A percentile compares a stretch with the other conserved stretches of the same genome.
phyloP scores from a whole-genome alignment of 2,329 filamentous ascomycete genomes.

The Bisporella sp. region DNA sequence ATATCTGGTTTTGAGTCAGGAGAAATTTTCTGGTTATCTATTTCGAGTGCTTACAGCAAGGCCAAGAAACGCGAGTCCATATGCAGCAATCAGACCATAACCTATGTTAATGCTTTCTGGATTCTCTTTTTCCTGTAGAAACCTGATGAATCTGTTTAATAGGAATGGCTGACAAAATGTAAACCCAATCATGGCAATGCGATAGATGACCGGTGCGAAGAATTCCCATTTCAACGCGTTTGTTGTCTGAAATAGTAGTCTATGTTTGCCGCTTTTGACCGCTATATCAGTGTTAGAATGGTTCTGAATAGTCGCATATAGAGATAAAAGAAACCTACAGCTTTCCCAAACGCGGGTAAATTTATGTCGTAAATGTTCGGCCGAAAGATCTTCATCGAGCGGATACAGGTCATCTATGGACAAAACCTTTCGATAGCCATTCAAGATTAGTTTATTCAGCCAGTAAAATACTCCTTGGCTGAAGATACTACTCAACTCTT shows the following conservation, averaged over 20 bases:
- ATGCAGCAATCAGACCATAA: slow-evolving; percentile 26
- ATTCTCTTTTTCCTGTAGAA: slow-evolving; percentile 13
- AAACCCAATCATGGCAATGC: slow-evolving; percentile 17
- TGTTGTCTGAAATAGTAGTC: slow-evolving; percentile 15
- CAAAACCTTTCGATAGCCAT: slow-evolving; percentile 30
- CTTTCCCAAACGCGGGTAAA: no score
- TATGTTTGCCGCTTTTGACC: background rate
- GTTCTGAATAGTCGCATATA: slow-evolving; percentile 5
- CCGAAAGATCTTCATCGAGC: slow-evolving; percentile 24
- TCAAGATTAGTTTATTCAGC: slow-evolving; percentile 30
- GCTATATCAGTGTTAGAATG: slow-evolving; percentile 4
- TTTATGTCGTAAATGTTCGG: no score
- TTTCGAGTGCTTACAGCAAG: background rate
- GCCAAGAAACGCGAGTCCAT: slow-evolving; percentile 20
- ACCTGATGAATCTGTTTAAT: slow-evolving; percentile 16
- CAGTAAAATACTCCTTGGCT: slow-evolving; percentile 32
- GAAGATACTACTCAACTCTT: slow-evolving; percentile 33
- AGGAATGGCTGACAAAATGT: slow-evolving; percentile 23
- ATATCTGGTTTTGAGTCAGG: background rate
- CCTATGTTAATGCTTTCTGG: slow-evolving; percentile 15
- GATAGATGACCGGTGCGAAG: slow-evolving; percentile 13
- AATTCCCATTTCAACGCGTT: slow-evolving; percentile 12
- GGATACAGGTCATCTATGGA: slow-evolving; percentile 29
- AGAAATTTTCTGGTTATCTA: background rate
- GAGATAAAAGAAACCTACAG: background rate